Conservation (phyloP, 1,284 basidiomycete genomes). For the Cutaneotrichosporon sp. region DNA sequence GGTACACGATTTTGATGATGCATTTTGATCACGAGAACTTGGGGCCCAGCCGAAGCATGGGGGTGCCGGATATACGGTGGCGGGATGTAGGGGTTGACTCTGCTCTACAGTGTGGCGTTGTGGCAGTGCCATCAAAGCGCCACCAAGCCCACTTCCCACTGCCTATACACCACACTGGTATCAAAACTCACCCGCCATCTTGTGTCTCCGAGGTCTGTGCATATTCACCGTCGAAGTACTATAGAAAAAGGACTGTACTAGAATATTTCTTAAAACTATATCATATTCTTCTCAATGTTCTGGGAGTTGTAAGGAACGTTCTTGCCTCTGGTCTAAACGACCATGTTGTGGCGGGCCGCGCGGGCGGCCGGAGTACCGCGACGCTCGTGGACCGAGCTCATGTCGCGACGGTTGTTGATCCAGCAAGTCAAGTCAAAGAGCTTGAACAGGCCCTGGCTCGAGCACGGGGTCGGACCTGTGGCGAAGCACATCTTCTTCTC, state of each 20-base stretch:
- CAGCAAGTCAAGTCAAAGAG: neutral
- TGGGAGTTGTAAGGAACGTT: neutral
- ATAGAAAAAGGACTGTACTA: neutral
- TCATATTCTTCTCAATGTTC: neutral
- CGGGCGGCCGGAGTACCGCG: neutral
- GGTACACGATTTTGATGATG: too few species aligned
- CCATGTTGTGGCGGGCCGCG: neutral
- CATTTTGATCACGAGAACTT: too few species aligned
- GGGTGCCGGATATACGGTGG: too few species aligned
- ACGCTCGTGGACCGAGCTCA: neutral
- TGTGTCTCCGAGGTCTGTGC: slow-evolving; percentile 1
- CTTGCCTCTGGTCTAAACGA: neutral
- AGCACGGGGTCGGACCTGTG: neutral
- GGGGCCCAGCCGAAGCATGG: too few species aligned
- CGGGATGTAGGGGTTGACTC: too few species aligned
- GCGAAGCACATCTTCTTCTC: slow-evolving; percentile 6
- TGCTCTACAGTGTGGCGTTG: too few species aligned
- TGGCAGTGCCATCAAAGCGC: too few species aligned
- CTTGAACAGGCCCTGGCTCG: neutral
- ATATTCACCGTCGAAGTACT: neutral
- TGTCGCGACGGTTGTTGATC: neutral
- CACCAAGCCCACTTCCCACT: too few species aligned
- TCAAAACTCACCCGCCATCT: neutral
- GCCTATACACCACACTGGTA: too few species aligned
- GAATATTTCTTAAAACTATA: neutral